Evolutionary conservation across 2,329 filamentous ascomycete genomes (phyloP).

Genomic region (Colletotrichum australisinense): DNA sequence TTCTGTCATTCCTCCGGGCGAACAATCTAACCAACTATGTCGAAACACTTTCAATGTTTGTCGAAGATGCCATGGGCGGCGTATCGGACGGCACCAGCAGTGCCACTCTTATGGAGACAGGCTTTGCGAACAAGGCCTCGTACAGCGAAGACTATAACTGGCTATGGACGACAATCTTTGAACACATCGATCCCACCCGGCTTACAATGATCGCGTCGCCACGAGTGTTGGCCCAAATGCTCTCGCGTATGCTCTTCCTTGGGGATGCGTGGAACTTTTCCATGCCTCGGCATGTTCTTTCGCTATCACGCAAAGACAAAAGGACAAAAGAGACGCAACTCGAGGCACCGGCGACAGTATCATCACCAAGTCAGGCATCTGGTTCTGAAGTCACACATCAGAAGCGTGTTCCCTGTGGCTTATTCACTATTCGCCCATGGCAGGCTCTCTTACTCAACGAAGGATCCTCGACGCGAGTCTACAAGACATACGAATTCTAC

Average conservation of each 20-base stretch:
- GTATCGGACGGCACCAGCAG: conserved; percentile 18
- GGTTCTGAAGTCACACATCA: not conserved
- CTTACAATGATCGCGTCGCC: conserved; percentile 72
- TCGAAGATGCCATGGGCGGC: conserved; percentile 40
- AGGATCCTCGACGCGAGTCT: conserved; percentile 78
- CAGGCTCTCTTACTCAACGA: conserved; percentile 76
- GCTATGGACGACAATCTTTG: conserved; percentile 69
- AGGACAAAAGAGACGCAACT: not conserved
- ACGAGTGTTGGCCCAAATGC: conserved; percentile 68
- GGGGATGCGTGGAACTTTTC: conserved; percentile 73
- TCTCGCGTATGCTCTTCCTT: conserved; percentile 67
- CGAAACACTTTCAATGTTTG: conserved; percentile 53
- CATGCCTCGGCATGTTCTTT: conserved; percentile 71
- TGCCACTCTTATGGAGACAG: conserved; percentile 23
- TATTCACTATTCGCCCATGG: conserved; percentile 75
- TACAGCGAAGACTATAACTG: conserved; percentile 48
- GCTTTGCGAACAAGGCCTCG: conserved; percentile 26
- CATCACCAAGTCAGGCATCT: not conserved
- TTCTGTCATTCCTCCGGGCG: conserved; percentile 52
- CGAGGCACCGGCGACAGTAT: not conserved
- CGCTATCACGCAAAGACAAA: conserved; percentile 48
- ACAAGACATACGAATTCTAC: conserved; percentile 79
- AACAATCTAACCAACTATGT: conserved; percentile 53
- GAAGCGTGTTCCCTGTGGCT: conserved; percentile 42
- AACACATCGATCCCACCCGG: conserved; percentile 61